Evolutionary conservation across 305 asterid genomes (phyloP).

Genomic region (Fraxinus latifolia): DNA sequence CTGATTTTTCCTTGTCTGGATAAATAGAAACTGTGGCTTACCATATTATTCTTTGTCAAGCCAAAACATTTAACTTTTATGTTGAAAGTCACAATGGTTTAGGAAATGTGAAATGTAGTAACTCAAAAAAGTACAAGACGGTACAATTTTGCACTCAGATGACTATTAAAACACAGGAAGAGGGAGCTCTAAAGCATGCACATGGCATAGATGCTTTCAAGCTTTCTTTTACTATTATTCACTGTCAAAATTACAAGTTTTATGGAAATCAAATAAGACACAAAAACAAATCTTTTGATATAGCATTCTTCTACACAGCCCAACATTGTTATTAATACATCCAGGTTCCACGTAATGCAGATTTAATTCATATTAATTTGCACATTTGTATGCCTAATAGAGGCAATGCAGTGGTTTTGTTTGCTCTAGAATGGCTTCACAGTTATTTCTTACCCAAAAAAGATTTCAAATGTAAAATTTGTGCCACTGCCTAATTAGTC

Average conservation of each 20-base stretch:
- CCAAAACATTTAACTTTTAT: neutral
- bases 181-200: neutral
- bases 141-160: neutral
- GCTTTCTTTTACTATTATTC: neutral
- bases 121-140: neutral
- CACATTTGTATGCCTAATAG: neutral
- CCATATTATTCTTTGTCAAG: neutral
- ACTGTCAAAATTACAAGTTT: neutral
- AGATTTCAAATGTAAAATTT: neutral
- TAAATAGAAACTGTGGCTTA: neutral
- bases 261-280: neutral
- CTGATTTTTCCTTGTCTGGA: neutral
- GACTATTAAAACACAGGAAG: neutral
- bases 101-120: neutral
- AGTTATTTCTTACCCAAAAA: neutral
- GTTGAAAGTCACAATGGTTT: neutral
- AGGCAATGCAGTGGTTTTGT: neutral
- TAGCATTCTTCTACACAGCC: neutral
- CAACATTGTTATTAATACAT: neutral
- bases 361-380: neutral
- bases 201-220: neutral
- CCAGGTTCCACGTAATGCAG: neutral
- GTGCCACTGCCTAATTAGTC: neutral
- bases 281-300: neutral
- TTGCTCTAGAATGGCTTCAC: neutral